Evolutionary conservation across 139 green algal genomes (phyloP).

Genomic region (Chlamydomonas asymmetrica): DNA sequence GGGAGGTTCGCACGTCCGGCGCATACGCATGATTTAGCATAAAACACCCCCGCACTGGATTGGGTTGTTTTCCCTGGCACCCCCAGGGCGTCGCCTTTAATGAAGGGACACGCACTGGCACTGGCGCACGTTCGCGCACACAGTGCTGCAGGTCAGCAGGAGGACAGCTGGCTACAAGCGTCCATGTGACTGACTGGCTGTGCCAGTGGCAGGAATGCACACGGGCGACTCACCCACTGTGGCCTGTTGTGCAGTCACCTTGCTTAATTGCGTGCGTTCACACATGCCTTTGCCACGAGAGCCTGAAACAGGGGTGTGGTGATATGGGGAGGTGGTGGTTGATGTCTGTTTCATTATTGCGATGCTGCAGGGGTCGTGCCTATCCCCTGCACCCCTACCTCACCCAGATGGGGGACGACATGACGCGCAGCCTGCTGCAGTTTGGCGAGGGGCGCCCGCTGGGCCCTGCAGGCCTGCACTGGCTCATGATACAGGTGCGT

Average conservation of each 20-base stretch:
- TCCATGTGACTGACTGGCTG: too few relatives aligned
- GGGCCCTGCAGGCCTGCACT: conserved; percentile 78
- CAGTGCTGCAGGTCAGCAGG: not conserved
- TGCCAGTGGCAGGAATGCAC: too few relatives aligned
- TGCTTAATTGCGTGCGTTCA: too few relatives aligned
- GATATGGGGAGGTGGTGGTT: not conserved
- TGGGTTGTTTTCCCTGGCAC: not conserved
- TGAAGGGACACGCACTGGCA: not conserved
- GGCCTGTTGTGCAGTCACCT: not conserved
- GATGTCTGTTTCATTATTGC: conserved; percentile 1
- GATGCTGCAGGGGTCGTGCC: conserved; percentile 75
- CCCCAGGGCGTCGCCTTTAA: not conserved
- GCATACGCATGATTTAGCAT: not conserved
- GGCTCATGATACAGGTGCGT: conserved; percentile 65
- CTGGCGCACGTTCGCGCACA: not conserved
- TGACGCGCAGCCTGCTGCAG: conserved; percentile 81
- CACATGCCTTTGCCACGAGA: too few relatives aligned
- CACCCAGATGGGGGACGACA: conserved; percentile 91
- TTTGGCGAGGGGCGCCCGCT: conserved; percentile 78
- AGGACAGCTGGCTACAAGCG: too few relatives aligned
- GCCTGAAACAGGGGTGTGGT: not conserved
- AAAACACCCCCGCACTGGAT: not conserved
- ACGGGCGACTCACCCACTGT: too few relatives aligned
- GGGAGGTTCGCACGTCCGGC: not conserved
- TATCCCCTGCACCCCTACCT: conserved; percentile 96